A percentile compares a stretch with the other conserved stretches of the same genome.
phyloP scores from a whole-genome alignment of 129 eudicot genomes.

The Erigeron canadensis region DNA sequence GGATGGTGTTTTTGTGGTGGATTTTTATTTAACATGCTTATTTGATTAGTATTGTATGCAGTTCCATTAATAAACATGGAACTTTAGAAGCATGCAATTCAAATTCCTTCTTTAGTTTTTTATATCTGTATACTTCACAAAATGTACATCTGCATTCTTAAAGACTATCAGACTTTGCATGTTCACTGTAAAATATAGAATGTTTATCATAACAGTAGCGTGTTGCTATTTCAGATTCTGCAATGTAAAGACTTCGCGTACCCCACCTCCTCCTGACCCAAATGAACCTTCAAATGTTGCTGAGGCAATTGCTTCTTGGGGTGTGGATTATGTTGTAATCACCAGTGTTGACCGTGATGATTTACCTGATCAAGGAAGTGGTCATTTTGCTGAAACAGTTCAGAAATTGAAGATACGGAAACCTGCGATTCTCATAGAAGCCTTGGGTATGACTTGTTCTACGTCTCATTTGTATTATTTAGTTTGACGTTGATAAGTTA shows the following conservation, averaged over 20 bases:
- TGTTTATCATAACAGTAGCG: constrained; percentile 1
- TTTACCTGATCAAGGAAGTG: constrained; percentile 95
- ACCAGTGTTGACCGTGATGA: constrained; percentile 99
- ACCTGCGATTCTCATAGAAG: constrained; percentile 88
- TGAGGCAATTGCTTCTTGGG: constrained; percentile 98
- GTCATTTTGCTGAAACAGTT: constrained; percentile 95
- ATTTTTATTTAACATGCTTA: neutral
- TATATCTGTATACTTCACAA: neutral
- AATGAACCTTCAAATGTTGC: constrained; percentile 94
- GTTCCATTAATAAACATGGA: neutral
- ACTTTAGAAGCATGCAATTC: neutral
- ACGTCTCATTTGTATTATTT: neutral
- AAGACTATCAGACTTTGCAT: neutral
- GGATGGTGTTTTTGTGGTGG: neutral
- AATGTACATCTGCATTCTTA: neutral
- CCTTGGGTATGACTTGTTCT: constrained; percentile 61
- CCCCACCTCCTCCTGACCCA: constrained; percentile 99
- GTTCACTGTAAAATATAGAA: neutral
- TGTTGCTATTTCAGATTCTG: constrained; percentile 62
- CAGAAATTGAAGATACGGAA: constrained; percentile 78
- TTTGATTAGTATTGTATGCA: neutral
- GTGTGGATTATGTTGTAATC: constrained; percentile 93
- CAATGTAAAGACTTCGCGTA: constrained; percentile 91
- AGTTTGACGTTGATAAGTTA: neutral
- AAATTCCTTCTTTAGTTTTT: neutral